Evolutionary conservation across 2,329 filamentous ascomycete genomes (phyloP).

Genomic region (Ophiostoma quercus): DNA sequence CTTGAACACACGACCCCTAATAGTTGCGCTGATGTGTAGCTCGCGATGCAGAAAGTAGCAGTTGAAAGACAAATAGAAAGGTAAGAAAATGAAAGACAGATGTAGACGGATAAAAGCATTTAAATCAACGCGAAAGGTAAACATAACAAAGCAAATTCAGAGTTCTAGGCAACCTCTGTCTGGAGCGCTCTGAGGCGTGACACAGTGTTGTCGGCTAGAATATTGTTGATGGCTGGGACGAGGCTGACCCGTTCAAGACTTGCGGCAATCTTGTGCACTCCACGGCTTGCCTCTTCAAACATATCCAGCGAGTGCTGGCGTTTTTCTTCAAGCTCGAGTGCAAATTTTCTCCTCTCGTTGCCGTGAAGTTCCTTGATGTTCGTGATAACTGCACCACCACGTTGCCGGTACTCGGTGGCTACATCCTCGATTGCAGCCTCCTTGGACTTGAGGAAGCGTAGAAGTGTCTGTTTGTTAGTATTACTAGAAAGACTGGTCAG

Average conservation of each 20-base stretch:
- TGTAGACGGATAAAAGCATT: not conserved
- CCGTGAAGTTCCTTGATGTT: conserved; percentile 20
- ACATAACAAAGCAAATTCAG: not conserved
- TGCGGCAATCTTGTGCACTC: not conserved
- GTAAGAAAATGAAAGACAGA: not conserved
- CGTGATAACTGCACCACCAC: conserved; percentile 18
- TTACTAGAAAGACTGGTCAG: not conserved
- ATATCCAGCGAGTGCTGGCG: not conserved
- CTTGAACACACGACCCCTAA: no score
- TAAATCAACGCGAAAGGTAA: not conserved
- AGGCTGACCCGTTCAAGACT: conserved; percentile 19
- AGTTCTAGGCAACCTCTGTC: conserved; percentile 3
- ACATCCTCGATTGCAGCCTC: conserved; percentile 27
- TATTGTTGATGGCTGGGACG: conserved; percentile 15
- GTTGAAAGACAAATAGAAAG: not conserved
- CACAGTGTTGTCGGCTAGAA: conserved; percentile 15
- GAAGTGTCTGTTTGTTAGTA: conserved; percentile 21
- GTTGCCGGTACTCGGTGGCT: conserved; percentile 25
- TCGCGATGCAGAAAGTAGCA: not conserved
- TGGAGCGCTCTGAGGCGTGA: conserved; percentile 17
- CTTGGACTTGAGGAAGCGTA: conserved; percentile 28
- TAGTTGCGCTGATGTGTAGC: not conserved
- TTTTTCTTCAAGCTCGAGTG: not conserved
- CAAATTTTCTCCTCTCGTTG: not conserved
- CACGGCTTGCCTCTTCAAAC: conserved; percentile 15